These are phyloP conservation scores for Paramyrothecium sp. DNA, from an alignment of 2,329 filamentous ascomycete genomes.

Conservation along the genomic window DNA sequence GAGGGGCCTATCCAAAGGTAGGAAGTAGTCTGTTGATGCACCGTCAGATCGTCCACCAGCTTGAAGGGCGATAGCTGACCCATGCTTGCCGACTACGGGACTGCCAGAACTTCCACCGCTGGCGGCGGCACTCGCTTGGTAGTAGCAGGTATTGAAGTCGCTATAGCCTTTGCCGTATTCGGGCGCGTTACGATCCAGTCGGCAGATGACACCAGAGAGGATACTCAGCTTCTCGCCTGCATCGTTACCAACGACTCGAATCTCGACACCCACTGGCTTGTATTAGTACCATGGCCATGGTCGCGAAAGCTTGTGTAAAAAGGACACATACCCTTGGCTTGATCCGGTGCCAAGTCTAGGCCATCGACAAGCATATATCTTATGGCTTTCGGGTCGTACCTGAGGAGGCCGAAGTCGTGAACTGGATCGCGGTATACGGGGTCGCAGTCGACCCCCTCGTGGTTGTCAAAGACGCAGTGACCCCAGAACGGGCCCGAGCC, in stretches of 20 bases:
- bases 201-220: slow-evolving; percentile 93
- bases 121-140: slow-evolving; percentile 94
- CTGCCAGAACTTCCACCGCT: slow-evolving; percentile 97
- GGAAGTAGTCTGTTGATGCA: slow-evolving; percentile 95
- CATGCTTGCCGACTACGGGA: slow-evolving; percentile 95
- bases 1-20: slow-evolving; percentile 86
- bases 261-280: slow-evolving; percentile 76
- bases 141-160: slow-evolving; percentile 95
- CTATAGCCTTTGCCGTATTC: slow-evolving; percentile 98
- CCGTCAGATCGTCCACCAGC: slow-evolving; percentile 92
- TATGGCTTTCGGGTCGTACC: slow-evolving; percentile 93
- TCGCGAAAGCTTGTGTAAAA: neutral
- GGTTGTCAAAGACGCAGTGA: slow-evolving; percentile 97
- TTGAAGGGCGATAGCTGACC: slow-evolving; percentile 87
- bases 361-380: slow-evolving; percentile 93
- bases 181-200: slow-evolving; percentile 92
- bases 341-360: slow-evolving; percentile 77
- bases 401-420: slow-evolving; percentile 95
- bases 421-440: slow-evolving; percentile 98
- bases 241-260: slow-evolving; percentile 96
- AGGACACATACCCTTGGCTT: slow-evolving; percentile 60
- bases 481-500: slow-evolving; percentile 96
- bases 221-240: slow-evolving; percentile 98
- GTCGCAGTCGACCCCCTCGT: slow-evolving; percentile 93
- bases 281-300: slow-evolving; percentile 4